Conservation (phyloP, 202 grass and related monocot species). For the Zoysia matrella region DNA sequence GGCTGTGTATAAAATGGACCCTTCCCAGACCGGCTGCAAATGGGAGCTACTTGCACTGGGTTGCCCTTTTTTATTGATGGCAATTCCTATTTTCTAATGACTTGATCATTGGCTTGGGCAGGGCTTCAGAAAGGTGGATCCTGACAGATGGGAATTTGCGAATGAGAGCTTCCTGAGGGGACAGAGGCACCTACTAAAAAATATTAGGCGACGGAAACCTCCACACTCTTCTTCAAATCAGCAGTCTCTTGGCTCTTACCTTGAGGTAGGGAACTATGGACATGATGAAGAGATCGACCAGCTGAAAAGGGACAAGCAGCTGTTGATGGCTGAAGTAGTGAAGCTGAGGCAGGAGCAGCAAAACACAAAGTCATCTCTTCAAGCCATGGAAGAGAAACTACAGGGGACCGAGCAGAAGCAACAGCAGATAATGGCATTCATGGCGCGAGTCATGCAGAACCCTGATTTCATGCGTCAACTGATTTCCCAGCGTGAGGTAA, state of each 20-base stretch:
- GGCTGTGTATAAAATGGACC: no score
- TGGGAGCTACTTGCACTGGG: no score
- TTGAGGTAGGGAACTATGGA: slow-evolving; percentile 88
- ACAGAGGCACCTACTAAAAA: slow-evolving; percentile 78
- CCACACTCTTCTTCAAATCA: slow-evolving; percentile 54
- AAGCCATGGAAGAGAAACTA: slow-evolving; percentile 77
- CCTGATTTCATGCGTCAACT: slow-evolving; percentile 70
- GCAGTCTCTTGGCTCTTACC: slow-evolving; percentile 68
- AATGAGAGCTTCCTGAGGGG: slow-evolving; percentile 87
- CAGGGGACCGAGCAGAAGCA: slow-evolving; percentile 86
- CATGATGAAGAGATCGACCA: slow-evolving; percentile 76
- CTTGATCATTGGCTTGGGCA: slow-evolving; percentile 38
- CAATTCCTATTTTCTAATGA: slow-evolving; percentile 27
- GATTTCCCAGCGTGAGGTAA: slow-evolving; percentile 61
- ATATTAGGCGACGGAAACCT: slow-evolving; percentile 84
- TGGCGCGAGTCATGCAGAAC: slow-evolving; percentile 74
- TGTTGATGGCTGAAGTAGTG: slow-evolving; percentile 82
- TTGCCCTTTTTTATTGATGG: no score
- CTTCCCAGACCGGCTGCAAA: no score
- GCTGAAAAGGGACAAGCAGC: slow-evolving; percentile 80
- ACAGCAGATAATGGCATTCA: slow-evolving; percentile 88
- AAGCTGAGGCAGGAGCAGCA: slow-evolving; percentile 94
- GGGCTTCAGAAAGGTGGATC: slow-evolving; percentile 97
- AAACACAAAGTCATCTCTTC: slow-evolving; percentile 61
- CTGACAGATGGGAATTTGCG: slow-evolving; percentile 95